phyloP scores from a whole-genome alignment of 768 basidiomycete species.

The Trametes sanguinea region DNA sequence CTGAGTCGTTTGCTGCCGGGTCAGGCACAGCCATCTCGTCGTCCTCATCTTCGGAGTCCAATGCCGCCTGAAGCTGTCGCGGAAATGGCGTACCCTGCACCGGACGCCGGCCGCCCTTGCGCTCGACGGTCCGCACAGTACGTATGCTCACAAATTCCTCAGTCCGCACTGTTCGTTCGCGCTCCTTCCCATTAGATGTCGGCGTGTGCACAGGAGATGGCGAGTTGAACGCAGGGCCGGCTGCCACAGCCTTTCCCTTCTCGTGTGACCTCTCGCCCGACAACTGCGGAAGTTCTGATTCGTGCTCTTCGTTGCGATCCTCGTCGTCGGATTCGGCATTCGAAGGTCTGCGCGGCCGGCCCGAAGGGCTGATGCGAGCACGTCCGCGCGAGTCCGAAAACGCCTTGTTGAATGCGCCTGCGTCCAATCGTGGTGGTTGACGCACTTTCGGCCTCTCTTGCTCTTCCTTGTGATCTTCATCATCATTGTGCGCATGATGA shows the following conservation, averaged over 20 bases:
- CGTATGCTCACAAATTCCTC: conserved; percentile 13
- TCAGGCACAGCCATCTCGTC: not conserved
- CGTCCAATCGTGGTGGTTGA: conserved; percentile 26
- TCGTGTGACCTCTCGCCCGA: conserved; percentile 5
- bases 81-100: conserved; percentile 9
- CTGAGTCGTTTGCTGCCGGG: not conserved
- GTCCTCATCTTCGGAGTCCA: not conserved
- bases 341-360: conserved; percentile 6
- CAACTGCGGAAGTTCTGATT: conserved; percentile 7
- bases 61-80: not conserved
- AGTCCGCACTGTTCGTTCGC: conserved; percentile 7
- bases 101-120: not conserved
- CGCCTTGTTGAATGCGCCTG: conserved; percentile 29
- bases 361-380: conserved; percentile 1
- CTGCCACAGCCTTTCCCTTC: conserved; percentile 4
- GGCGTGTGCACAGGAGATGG: not conserved
- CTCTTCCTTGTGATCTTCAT: not conserved
- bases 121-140: conserved; percentile 13
- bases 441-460: not conserved
- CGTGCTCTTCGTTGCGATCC: conserved; percentile 3
- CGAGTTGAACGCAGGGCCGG: not conserved
- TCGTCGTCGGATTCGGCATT: conserved; percentile 13
- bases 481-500: not conserved
- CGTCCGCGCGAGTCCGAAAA: conserved; percentile 25
- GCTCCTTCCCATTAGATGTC: conserved; percentile 10